Evolutionary conservation across 257 asterid species (phyloP).

Genomic region (Petrea volubilis): DNA sequence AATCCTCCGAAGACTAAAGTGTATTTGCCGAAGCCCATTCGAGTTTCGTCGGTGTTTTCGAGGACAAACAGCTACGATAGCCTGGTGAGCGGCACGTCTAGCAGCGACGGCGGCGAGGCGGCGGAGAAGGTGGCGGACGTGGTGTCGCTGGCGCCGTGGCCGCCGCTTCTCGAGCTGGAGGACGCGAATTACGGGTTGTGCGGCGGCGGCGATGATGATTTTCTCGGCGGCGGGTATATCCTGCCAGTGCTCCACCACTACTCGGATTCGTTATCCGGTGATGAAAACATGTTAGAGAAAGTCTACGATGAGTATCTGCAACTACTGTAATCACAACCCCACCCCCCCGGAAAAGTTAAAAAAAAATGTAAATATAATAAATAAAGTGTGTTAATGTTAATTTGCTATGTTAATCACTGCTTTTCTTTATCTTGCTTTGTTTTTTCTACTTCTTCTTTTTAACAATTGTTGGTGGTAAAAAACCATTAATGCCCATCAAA

Average conservation of each 20-base stretch:
- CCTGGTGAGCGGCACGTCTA: constrained; percentile 26
- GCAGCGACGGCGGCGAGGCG: constrained; percentile 24
- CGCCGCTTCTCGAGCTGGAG: constrained; percentile 33
- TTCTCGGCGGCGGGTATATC: constrained; percentile 15
- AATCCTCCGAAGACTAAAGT: constrained; percentile 20
- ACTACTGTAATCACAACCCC: constrained; percentile 17
- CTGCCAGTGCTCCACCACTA: constrained; percentile 16
- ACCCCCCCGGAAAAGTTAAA: background rate
- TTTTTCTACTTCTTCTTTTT: background rate
- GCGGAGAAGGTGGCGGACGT: constrained; percentile 16
- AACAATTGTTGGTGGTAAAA: background rate
- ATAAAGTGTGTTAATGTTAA: background rate
- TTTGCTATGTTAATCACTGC: background rate
- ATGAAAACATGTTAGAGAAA: constrained; percentile 28
- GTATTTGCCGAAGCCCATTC: constrained; percentile 42
- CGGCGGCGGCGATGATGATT: constrained; percentile 11
- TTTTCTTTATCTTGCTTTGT: background rate
- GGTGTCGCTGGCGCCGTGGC: constrained; percentile 23
- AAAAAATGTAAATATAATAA: background rate
- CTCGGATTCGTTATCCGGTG: background rate
- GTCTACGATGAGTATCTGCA: constrained; percentile 48
- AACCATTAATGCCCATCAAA: background rate
- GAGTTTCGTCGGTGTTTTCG: constrained; percentile 29
- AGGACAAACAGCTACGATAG: constrained; percentile 39
- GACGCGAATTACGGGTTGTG: constrained; percentile 5